These are phyloP conservation scores for Lactarius indigo DNA, from an alignment of 768 basidiomycete species.

Conservation along the genomic window DNA sequence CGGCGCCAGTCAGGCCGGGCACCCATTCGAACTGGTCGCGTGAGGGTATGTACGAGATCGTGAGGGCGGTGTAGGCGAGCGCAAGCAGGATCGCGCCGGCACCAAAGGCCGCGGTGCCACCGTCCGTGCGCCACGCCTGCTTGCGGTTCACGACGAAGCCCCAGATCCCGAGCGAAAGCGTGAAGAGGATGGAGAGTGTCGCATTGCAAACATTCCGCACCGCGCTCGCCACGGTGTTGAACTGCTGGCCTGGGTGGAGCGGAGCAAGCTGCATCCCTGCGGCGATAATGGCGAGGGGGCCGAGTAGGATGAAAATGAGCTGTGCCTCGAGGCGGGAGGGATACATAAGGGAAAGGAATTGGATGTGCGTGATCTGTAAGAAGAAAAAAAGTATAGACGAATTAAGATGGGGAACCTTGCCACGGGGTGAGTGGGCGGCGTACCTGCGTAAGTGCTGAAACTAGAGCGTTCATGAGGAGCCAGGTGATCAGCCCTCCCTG, in stretches of 20 bases:
- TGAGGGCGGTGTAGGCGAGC: conserved; percentile 75
- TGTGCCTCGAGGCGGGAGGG: conserved; percentile 86
- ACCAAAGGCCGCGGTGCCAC: conserved; percentile 94
- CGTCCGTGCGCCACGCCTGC: conserved; percentile 94
- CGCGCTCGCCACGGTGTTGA: conserved; percentile 52
- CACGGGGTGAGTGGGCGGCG: conserved; percentile 27
- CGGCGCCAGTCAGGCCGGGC: conserved; percentile 82
- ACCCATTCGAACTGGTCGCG: conserved; percentile 92
- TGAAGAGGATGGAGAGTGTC: conserved; percentile 93
- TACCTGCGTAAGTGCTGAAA: conserved; percentile 83
- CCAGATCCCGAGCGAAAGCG: conserved; percentile 86
- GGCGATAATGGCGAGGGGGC: conserved; percentile 81
- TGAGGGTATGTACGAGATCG: conserved; percentile 80
- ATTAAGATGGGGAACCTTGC: neutral
- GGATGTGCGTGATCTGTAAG: conserved; percentile 88
- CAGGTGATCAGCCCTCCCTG: conserved; percentile 65
- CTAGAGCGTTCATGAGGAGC: conserved; percentile 85
- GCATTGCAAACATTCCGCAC: conserved; percentile 95
- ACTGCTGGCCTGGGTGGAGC: conserved; percentile 41
- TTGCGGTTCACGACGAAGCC: conserved; percentile 85
- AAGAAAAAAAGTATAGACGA: neutral
- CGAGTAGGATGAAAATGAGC: conserved; percentile 82
- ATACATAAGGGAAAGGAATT: conserved; percentile 92
- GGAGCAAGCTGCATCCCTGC: conserved; percentile 83
- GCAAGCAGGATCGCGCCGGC: conserved; percentile 81